Evolutionary conservation across 768 basidiomycete species (phyloP).

Genomic region (Gloeostereum incarnatum): DNA sequence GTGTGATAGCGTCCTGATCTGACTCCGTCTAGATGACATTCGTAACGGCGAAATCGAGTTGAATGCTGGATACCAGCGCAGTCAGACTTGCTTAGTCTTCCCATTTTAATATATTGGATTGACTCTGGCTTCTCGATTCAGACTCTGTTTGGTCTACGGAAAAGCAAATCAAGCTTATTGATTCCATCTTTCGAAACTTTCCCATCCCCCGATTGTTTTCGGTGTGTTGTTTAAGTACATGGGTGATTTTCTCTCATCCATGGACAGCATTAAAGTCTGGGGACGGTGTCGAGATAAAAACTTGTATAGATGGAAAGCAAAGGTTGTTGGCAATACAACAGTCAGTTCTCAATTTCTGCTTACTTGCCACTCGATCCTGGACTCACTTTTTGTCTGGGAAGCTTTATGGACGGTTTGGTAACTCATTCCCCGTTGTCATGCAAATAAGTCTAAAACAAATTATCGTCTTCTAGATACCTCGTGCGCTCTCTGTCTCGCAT

Average conservation of each 20-base stretch:
- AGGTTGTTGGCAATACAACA: conserved; percentile 42
- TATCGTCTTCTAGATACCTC: not conserved
- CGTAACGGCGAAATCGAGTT: too few species aligned
- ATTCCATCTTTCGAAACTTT: conserved; percentile 47
- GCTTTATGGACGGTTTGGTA: conserved; percentile 6
- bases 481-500: not conserved
- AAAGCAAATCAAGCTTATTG: conserved; percentile 43
- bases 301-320: conserved; percentile 48
- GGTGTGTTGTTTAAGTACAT: conserved; percentile 5
- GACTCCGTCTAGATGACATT: too few species aligned
- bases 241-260: not conserved
- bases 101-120: too few species aligned
- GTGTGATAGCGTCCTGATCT: too few species aligned
- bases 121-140: too few species aligned
- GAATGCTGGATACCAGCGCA: too few species aligned
- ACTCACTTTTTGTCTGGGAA: not conserved
- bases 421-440: too few species aligned
- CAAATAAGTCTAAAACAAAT: too few species aligned
- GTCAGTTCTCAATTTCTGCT: conserved; percentile 15
- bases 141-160: conserved; percentile 39
- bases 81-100: too few species aligned
- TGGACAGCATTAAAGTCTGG: conserved; percentile 25
- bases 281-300: conserved; percentile 32
- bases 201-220: conserved; percentile 52
- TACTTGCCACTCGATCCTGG: not conserved